A percentile compares a stretch with the other conserved stretches of the same genome.
phyloP scores from a whole-genome alignment of 2,329 filamentous ascomycete species.

The Talaromyces atroroseus region DNA sequence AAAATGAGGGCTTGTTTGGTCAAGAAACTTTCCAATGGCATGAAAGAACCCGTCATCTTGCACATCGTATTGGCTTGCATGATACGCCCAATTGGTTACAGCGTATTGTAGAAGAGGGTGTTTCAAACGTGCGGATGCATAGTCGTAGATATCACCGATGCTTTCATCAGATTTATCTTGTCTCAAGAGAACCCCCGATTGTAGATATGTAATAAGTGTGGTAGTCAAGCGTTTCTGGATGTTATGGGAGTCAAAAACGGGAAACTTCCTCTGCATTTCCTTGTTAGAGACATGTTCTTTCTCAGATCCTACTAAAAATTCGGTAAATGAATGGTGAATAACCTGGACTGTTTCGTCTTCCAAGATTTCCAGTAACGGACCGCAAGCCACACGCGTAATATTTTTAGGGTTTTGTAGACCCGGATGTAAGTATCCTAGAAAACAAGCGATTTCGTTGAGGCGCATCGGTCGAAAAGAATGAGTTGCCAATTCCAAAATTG shows the following conservation, averaged over 20 bases:
- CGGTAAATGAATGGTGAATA: constrained; percentile 47
- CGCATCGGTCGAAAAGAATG: background rate
- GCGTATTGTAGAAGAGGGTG: background rate
- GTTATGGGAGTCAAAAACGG: background rate
- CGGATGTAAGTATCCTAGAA: no score
- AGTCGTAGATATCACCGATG: no score
- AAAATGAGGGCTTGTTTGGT: background rate
- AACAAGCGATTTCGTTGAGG: background rate
- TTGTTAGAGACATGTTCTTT: background rate
- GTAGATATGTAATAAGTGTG: background rate
- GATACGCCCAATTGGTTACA: background rate
- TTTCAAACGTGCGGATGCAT: background rate
- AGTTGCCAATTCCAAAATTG: constrained; percentile 19
- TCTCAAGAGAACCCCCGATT: background rate
- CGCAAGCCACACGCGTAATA: constrained; percentile 30
- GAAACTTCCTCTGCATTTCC: constrained; percentile 1
- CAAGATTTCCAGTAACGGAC: constrained; percentile 40
- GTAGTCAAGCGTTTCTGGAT: background rate
- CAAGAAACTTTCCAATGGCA: background rate
- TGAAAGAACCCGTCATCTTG: background rate
- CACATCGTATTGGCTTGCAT: background rate
- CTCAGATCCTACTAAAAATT: constrained; percentile 29
- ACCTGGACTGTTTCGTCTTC: constrained; percentile 43
- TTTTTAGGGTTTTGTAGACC: background rate
- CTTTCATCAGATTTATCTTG: no score